Conservation (phyloP, 768 basidiomycete species). For the Auricularia auricula-judae region DNA sequence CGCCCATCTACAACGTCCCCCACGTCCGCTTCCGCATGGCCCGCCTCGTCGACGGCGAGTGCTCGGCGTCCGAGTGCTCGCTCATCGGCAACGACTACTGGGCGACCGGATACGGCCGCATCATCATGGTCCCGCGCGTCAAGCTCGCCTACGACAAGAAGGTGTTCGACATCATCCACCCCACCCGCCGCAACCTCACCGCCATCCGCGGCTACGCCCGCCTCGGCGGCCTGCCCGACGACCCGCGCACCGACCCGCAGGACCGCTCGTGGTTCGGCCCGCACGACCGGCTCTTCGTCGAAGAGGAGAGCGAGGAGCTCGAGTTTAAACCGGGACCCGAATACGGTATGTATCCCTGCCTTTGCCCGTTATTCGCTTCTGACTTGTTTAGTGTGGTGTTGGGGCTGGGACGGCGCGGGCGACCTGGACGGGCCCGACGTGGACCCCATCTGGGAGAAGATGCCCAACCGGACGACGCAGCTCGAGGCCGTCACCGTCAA, state of each 20-base stretch:
- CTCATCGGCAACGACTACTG: slow-evolving; percentile 99
- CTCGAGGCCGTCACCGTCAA: slow-evolving; percentile 53
- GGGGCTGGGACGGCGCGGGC: slow-evolving; percentile 99
- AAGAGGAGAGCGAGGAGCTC: slow-evolving; percentile 72
- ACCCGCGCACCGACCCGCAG: slow-evolving; percentile 93
- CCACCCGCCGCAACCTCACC: slow-evolving; percentile 80
- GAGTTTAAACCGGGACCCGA: slow-evolving; percentile 74
- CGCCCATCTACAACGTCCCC: slow-evolving; percentile 85
- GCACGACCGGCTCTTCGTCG: slow-evolving; percentile 86
- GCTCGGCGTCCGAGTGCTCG: slow-evolving; percentile 90
- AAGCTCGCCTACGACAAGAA: slow-evolving; percentile 94
- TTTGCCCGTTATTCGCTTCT: neutral
- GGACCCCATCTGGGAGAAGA: slow-evolving; percentile 91
- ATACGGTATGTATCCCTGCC: slow-evolving; percentile 41
- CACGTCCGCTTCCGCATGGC: slow-evolving; percentile 97
- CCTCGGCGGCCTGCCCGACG: slow-evolving; percentile 93
- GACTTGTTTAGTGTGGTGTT: slow-evolving; percentile 76
- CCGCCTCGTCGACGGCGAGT: slow-evolving; percentile 73
- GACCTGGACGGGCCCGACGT: slow-evolving; percentile 97
- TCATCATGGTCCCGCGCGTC: slow-evolving; percentile 95
- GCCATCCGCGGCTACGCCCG: slow-evolving; percentile 89
- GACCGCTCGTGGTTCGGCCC: slow-evolving; percentile 98
- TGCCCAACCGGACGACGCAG: slow-evolving; percentile 53
- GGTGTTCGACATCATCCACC: slow-evolving; percentile 94
- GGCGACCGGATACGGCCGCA: slow-evolving; percentile 90